Evolutionary conservation across 139 green algal genomes (phyloP).

Genomic region (Asterochloris sp.): DNA sequence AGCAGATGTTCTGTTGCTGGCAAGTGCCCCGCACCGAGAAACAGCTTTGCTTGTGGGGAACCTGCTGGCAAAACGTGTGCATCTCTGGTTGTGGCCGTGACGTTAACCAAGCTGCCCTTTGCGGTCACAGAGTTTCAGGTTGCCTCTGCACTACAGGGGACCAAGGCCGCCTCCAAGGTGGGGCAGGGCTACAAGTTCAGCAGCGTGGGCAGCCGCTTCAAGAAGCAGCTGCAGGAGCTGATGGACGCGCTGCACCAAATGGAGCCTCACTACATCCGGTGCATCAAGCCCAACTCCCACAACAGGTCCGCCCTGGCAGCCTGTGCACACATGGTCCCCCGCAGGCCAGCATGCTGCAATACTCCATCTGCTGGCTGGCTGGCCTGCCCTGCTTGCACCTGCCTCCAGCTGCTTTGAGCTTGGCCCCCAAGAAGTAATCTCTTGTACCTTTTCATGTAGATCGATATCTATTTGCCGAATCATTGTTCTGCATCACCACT

Average conservation of each 20-base stretch:
- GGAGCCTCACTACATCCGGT: conserved; percentile 99
- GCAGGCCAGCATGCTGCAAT: no score
- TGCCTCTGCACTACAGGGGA: no score
- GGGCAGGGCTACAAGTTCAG: conserved; percentile 80
- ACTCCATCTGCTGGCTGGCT: no score
- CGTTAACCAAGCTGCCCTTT: no score
- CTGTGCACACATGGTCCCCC: background rate
- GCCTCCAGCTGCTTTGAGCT: background rate
- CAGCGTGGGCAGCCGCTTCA: conserved; percentile 89
- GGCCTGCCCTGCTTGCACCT: no score
- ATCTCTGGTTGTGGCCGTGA: no score
- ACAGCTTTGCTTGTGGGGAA: no score
- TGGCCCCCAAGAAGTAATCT: background rate
- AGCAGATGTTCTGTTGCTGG: no score
- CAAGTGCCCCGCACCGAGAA: no score
- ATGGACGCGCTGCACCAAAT: conserved; percentile 91
- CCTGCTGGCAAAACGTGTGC: no score
- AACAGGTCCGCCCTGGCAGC: conserved; percentile 35
- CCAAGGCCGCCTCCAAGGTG: conserved; percentile 9
- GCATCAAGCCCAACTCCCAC: conserved; percentile 96
- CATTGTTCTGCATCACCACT: no score
- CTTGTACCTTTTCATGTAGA: background rate
- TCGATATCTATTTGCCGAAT: background rate
- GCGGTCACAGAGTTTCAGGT: no score
- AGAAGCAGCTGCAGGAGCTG: conserved; percentile 89